Conservation (phyloP, 2,329 filamentous ascomycete genomes). For the Xylariaceae sp. region DNA sequence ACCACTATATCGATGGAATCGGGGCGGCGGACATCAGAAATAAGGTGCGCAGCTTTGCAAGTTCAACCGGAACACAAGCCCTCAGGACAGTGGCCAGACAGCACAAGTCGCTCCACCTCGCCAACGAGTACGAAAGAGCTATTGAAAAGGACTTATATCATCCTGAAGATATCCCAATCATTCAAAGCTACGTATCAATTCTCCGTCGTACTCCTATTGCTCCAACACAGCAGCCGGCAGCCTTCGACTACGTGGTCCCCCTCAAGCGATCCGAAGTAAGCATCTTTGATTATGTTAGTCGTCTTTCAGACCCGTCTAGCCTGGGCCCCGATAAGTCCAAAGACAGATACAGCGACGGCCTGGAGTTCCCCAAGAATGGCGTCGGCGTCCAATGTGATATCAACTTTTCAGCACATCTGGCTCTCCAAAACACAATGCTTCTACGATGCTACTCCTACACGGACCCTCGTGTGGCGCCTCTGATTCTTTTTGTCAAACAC, state of each 20-base stretch:
- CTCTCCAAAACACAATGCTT: constrained; percentile 75
- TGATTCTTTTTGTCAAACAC: constrained; percentile 82
- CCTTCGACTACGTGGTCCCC: constrained; percentile 35
- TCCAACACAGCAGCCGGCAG: constrained; percentile 17
- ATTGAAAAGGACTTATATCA: constrained; percentile 45
- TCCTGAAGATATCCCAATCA: constrained; percentile 30
- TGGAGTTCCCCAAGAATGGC: constrained; percentile 72
- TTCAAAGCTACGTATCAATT: constrained; percentile 46
- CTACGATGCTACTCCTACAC: constrained; percentile 77
- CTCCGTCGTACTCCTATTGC: constrained; percentile 39
- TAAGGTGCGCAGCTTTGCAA: constrained; percentile 34
- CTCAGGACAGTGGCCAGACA: constrained; percentile 41
- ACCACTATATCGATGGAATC: constrained; percentile 50
- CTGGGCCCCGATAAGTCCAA: constrained; percentile 46
- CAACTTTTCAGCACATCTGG: constrained; percentile 82
- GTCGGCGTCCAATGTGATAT: constrained; percentile 87
- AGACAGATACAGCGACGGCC: constrained; percentile 50
- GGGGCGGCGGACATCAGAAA: constrained; percentile 41
- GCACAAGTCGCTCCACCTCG: constrained; percentile 53
- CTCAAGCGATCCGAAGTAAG: constrained; percentile 30
- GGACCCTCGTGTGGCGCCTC: constrained; percentile 68
- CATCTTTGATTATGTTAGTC: constrained; percentile 40
- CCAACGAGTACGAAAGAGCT: constrained; percentile 49
- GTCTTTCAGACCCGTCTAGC: constrained; percentile 45
- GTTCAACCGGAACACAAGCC: constrained; percentile 21